Conservation (phyloP, 1,284 basidiomycete species). For the Cryptococcus sp. region DNA sequence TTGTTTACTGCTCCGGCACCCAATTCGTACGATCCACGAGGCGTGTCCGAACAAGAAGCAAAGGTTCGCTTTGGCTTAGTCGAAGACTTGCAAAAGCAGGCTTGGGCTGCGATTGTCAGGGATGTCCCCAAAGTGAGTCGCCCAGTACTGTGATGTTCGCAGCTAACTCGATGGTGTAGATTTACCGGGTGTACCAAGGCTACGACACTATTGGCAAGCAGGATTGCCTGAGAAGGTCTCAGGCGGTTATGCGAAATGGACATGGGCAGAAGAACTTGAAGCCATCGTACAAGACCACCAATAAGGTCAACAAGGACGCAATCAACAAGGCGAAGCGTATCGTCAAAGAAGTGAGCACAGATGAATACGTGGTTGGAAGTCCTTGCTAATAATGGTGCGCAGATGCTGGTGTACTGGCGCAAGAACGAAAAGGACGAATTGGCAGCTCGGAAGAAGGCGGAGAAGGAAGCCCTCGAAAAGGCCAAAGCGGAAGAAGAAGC, state of each 20-base stretch:
- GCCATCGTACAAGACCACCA: conserved; percentile 72
- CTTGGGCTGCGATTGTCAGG: conserved; percentile 81
- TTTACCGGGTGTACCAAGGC: conserved; percentile 71
- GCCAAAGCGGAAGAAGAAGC: conserved; percentile 95
- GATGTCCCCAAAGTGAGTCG: conserved; percentile 74
- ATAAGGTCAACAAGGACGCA: conserved; percentile 82
- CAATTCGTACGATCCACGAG: conserved; percentile 40
- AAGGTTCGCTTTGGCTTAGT: conserved; percentile 51
- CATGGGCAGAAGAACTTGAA: conserved; percentile 78
- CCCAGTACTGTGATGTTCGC: conserved; percentile 17
- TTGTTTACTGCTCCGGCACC: conserved; percentile 13
- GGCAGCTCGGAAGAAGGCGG: conserved; percentile 88
- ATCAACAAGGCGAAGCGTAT: conserved; percentile 66
- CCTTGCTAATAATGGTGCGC: background rate
- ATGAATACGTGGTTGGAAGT: background rate
- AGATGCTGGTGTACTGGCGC: conserved; percentile 97
- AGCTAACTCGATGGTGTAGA: conserved; percentile 55
- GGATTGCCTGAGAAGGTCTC: conserved; percentile 32
- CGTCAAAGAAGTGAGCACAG: conserved; percentile 40
- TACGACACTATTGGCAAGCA: conserved; percentile 65
- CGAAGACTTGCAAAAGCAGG: conserved; percentile 80
- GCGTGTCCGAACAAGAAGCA: conserved; percentile 44
- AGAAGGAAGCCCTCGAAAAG: conserved; percentile 87
- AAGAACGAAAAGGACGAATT: conserved; percentile 94
- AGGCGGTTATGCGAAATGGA: conserved; percentile 62